phyloP scores from a whole-genome alignment of 164 flowering plant species.

The Sextonia rubra region DNA sequence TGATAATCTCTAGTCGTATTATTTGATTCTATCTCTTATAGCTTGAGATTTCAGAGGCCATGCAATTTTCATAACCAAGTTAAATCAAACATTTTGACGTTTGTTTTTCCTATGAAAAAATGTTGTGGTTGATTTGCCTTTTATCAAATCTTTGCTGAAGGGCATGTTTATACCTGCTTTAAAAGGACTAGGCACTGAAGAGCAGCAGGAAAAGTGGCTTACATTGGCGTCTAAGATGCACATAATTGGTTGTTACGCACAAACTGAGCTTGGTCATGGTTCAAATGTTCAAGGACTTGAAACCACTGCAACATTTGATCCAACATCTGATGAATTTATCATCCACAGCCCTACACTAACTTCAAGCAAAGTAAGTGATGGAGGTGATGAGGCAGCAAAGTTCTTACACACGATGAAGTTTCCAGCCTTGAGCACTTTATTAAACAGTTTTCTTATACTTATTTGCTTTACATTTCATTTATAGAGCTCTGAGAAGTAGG shows the following conservation, averaged over 20 bases:
- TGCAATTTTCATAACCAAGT: neutral
- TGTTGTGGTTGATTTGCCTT: neutral
- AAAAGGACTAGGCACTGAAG: constrained; percentile 94
- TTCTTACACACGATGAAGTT: neutral
- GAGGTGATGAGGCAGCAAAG: neutral
- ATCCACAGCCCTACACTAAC: constrained; percentile 92
- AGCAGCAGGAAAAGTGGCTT: constrained; percentile 92
- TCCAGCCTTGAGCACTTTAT: neutral
- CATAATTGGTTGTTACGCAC: constrained; percentile 98
- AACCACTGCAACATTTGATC: constrained; percentile 96
- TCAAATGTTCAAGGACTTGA: constrained; percentile 99
- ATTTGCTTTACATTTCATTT: neutral
- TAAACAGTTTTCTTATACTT: neutral
- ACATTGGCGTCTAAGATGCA: constrained; percentile 94
- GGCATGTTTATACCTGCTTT: constrained; percentile 95
- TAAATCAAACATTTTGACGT: neutral
- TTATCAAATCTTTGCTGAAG: constrained; percentile 26
- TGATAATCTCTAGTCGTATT: neutral
- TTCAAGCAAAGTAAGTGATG: constrained; percentile 78
- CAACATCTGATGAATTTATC: constrained; percentile 76
- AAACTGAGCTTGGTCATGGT: constrained; percentile 99
- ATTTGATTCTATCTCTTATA: neutral
- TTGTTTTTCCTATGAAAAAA: neutral
- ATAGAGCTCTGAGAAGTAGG: too few species aligned
- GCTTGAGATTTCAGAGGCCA: neutral